Evolutionary conservation across 2,329 filamentous ascomycete genomes (phyloP).

Genomic region (Botrytis medusae): DNA sequence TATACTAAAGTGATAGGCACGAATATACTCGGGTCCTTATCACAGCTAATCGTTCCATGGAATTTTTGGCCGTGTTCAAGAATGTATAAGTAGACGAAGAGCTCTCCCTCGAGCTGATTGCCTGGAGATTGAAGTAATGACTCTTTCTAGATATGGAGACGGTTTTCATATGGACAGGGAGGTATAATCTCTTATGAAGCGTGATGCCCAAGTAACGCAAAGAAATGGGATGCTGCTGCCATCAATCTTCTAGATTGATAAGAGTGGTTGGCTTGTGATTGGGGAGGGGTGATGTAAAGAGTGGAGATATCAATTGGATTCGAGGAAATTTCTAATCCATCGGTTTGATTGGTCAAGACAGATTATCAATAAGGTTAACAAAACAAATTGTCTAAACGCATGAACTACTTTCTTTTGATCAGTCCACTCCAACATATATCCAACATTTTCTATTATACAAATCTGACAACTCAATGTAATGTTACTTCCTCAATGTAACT

Average conservation of each 20-base stretch:
- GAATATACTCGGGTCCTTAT: background rate
- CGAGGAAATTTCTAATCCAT: conserved; percentile 2
- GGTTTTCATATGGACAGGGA: background rate
- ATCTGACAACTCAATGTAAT: background rate
- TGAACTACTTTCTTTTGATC: background rate
- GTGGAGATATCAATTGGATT: background rate
- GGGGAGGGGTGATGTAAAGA: background rate
- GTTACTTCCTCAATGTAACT: background rate
- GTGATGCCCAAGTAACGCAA: background rate
- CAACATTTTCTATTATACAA: background rate
- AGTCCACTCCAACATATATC: background rate
- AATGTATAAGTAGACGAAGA: background rate
- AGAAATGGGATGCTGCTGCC: background rate
- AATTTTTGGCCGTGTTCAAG: background rate
- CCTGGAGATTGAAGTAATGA: background rate
- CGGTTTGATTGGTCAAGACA: background rate
- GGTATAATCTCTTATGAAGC: background rate
- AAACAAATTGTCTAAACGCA: background rate
- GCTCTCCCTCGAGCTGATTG: background rate
- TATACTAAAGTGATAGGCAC: background rate
- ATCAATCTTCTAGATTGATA: background rate
- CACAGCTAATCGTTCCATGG: conserved; percentile 1
- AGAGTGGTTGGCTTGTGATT: background rate
- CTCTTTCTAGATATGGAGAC: background rate
- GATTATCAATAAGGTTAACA: background rate